Conservation (phyloP, 768 basidiomycete genomes). For the Russula sp. region DNA sequence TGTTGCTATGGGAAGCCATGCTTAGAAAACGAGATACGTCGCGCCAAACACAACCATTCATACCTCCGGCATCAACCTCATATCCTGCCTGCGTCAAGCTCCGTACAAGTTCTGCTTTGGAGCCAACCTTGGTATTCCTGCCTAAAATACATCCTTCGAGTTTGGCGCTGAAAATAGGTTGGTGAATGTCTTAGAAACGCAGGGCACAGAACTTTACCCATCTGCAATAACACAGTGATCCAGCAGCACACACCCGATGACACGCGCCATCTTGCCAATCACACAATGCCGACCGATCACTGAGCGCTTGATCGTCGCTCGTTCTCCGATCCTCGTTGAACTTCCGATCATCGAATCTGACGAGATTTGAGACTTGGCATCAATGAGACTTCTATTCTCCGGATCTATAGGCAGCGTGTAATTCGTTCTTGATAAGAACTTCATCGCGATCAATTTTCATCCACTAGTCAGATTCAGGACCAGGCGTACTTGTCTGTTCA, state of each 20-base stretch:
- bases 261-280: constrained; percentile 79
- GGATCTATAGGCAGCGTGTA: constrained; percentile 55
- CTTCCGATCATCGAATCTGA: constrained; percentile 75
- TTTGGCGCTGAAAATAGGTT: constrained; percentile 48
- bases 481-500: constrained; percentile 65
- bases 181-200: neutral
- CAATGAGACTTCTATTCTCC: constrained; percentile 62
- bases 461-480: neutral
- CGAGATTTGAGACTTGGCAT: constrained; percentile 79
- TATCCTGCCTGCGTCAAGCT: constrained; percentile 77
- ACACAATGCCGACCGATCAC: constrained; percentile 64
- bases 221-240: constrained; percentile 88
- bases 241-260: constrained; percentile 74
- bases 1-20: constrained; percentile 36
- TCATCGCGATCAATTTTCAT: constrained; percentile 23
- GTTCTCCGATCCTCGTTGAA: constrained; percentile 77
- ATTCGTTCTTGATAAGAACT: constrained; percentile 49
- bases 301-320: constrained; percentile 63
- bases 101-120: constrained; percentile 58
- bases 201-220: constrained; percentile 44
- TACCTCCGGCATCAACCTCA: constrained; percentile 61
- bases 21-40: neutral
- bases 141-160: constrained; percentile 74
- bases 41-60: constrained; percentile 15
- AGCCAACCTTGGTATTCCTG: constrained; percentile 64